phyloP scores from a whole-genome alignment of 306 rosid species.

The Begonia masoniana region DNA sequence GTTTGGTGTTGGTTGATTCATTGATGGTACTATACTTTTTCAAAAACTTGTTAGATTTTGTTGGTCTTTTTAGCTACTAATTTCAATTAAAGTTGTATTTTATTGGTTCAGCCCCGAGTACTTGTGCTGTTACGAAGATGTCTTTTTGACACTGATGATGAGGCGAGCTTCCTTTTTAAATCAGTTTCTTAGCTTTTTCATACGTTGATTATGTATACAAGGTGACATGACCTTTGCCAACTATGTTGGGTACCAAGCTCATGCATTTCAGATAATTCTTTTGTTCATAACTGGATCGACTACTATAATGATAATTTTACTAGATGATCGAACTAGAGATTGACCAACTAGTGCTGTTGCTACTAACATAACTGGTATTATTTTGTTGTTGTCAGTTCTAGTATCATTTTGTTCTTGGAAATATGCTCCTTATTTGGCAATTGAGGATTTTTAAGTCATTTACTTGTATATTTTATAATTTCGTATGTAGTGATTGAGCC shows the following conservation, averaged over 20 bases:
- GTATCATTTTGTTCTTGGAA: no score
- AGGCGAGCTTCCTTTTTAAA: conserved; percentile 35
- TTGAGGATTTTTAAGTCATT: no score
- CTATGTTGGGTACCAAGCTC: background rate
- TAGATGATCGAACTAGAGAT: background rate
- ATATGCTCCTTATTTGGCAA: no score
- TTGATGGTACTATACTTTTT: conserved; percentile 42
- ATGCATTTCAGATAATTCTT: background rate
- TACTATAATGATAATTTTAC: background rate
- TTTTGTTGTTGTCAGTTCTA: no score
- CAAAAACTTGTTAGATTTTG: background rate
- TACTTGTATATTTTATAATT: no score
- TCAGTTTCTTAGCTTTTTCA: conserved; percentile 3
- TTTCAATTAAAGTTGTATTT: conserved; percentile 1
- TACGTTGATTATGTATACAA: conserved; percentile 1
- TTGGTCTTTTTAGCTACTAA: conserved; percentile 11
- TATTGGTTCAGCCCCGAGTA: conserved; percentile 71
- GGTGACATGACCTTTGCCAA: background rate
- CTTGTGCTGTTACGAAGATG: conserved; percentile 78
- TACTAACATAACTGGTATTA: no score
- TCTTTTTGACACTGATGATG: conserved; percentile 90
- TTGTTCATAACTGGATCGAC: background rate
- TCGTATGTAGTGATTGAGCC: background rate
- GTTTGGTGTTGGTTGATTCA: conserved; percentile 86
- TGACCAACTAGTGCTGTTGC: no score